These are phyloP conservation scores for Fusarium tjaetaba DNA, from an alignment of 2,329 filamentous ascomycete genomes.

Conservation along the genomic window DNA sequence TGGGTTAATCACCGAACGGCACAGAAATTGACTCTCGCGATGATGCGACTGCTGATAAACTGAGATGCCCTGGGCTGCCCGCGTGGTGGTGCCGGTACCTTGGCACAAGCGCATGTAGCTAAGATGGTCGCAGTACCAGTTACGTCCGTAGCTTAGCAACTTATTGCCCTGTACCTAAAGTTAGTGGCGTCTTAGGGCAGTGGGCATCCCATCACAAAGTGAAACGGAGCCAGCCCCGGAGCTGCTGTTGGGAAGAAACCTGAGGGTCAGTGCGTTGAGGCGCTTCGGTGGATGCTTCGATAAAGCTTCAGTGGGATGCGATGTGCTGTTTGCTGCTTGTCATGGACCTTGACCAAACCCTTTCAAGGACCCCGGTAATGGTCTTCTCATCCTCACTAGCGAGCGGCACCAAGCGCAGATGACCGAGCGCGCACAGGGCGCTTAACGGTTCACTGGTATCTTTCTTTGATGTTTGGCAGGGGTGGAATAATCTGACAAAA, in stretches of 20 bases:
- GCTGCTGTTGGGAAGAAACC: constrained; percentile 18
- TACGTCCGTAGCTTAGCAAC: not conserved
- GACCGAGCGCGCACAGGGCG: constrained; percentile 45
- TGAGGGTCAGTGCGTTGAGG: constrained; percentile 33
- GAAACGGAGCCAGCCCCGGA: constrained; percentile 14
- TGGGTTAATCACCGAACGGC: not conserved
- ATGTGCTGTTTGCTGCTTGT: constrained; percentile 27
- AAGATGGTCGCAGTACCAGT: constrained; percentile 13
- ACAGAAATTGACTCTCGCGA: constrained; percentile 12
- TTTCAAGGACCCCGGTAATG: constrained; percentile 32
- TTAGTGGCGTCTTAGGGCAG: constrained; percentile 30
- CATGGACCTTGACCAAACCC: constrained; percentile 30
- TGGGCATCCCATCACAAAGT: constrained; percentile 16
- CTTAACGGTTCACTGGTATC: constrained; percentile 25
- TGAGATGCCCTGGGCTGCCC: constrained; percentile 4
- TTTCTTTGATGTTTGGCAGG: constrained; percentile 17
- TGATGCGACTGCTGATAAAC: constrained; percentile 12
- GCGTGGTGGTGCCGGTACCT: constrained; percentile 34
- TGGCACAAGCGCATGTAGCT: constrained; percentile 20
- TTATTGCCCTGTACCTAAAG: not conserved
- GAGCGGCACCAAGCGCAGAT: constrained; percentile 45
- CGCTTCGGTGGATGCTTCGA: constrained; percentile 40
- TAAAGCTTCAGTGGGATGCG: constrained; percentile 35
- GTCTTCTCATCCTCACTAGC: constrained; percentile 31
- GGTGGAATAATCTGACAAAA: constrained; percentile 14